These are phyloP conservation scores for Phytophthora vignae DNA, from an alignment of 352 stramenopile species.

Conservation along the genomic window DNA sequence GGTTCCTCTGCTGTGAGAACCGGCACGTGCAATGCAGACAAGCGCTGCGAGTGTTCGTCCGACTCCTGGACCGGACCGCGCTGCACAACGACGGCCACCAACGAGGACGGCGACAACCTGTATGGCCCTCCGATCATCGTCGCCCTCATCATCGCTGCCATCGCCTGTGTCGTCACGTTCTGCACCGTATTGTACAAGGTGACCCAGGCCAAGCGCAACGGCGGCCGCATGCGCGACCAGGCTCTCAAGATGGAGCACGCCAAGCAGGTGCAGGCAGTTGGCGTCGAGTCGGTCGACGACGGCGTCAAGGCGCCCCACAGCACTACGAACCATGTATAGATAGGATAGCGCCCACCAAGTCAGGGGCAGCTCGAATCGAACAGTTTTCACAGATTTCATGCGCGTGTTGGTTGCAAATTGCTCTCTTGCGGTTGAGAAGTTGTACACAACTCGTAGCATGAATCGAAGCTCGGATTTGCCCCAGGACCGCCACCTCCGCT, in stretches of 20 bases:
- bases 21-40: constrained; percentile 38
- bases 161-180: constrained; percentile 23
- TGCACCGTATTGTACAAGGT: constrained; percentile 34
- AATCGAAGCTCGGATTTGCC: constrained; percentile 22
- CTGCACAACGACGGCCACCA: constrained; percentile 45
- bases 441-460: not conserved
- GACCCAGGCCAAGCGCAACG: constrained; percentile 30
- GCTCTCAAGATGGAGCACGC: constrained; percentile 35
- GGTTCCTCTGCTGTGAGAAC: constrained; percentile 37
- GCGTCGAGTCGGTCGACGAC: constrained; percentile 32
- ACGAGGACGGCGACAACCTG: constrained; percentile 27
- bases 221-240: constrained; percentile 23
- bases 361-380: constrained; percentile 22
- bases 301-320: constrained; percentile 35
- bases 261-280: constrained; percentile 31
- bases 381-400: constrained; percentile 8
- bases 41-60: constrained; percentile 43
- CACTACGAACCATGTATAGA: constrained; percentile 51
- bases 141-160: constrained; percentile 25
- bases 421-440: not conserved
- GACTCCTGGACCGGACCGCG: constrained; percentile 55
- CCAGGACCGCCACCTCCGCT: not conserved
- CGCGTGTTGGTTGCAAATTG: not conserved
- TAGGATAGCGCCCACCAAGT: constrained; percentile 19
- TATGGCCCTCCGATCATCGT: constrained; percentile 38